Conservation (phyloP, 2,329 filamentous ascomycete genomes). For the Fusarium sacchari region DNA sequence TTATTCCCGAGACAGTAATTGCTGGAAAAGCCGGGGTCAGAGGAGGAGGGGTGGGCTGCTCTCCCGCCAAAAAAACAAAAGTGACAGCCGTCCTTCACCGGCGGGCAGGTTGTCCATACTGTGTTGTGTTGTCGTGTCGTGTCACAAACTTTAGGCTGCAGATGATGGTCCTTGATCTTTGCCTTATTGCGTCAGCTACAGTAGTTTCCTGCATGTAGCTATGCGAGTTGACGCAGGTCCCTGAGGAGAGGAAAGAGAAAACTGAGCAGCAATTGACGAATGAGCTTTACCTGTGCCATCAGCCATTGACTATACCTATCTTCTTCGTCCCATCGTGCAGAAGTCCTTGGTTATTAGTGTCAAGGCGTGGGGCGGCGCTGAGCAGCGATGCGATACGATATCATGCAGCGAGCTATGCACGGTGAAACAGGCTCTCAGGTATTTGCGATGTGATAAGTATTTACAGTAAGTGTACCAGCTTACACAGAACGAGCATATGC, state of each 20-base stretch:
- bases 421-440: constrained; percentile 6
- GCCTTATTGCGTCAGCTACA: constrained; percentile 32
- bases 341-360: constrained; percentile 1
- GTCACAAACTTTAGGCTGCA: constrained; percentile 27
- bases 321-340: neutral
- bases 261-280: constrained; percentile 42
- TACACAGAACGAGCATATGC: neutral
- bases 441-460: constrained; percentile 8
- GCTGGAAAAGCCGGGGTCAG: constrained; percentile 8
- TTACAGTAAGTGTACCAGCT: neutral
- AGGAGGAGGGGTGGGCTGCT: constrained; percentile 17
- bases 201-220: constrained; percentile 30
- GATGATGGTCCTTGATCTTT: constrained; percentile 30
- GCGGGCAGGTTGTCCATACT: constrained; percentile 9
- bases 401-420: constrained; percentile 20
- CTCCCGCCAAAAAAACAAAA: constrained; percentile 27
- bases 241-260: constrained; percentile 45
- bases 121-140: constrained; percentile 29
- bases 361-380: constrained; percentile 37
- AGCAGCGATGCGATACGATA: constrained; percentile 37
- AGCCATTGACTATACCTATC: neutral
- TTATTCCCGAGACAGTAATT: constrained; percentile 21
- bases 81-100: constrained; percentile 17
- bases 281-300: constrained; percentile 22
- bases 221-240: constrained; percentile 41